A percentile compares a stretch with the other conserved stretches of the same genome.
These are phyloP conservation scores for Lentinus tigrinus DNA, from an alignment of 768 basidiomycete species.

Conservation along the genomic window DNA sequence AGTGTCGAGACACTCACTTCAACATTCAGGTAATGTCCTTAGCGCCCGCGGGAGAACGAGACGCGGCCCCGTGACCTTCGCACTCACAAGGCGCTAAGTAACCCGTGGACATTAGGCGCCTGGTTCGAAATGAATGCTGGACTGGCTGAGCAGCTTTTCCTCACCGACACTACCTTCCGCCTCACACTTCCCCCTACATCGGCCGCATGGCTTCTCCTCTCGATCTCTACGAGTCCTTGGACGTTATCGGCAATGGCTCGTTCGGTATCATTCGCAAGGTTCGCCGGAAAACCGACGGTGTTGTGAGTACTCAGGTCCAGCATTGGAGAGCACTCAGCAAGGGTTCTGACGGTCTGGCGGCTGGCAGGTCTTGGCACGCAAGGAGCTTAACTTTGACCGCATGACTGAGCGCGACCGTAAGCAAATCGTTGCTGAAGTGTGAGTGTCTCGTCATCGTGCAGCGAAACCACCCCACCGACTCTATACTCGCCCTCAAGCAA, in stretches of 20 bases:
- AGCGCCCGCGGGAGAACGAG: no score
- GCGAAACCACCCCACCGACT: neutral
- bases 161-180: constrained; percentile 9
- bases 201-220: constrained; percentile 41
- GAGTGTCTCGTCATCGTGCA: constrained; percentile 32
- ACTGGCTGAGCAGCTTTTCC: neutral
- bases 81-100: constrained; percentile 1
- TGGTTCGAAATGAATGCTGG: constrained; percentile 9
- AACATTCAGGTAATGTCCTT: no score
- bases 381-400: constrained; percentile 96
- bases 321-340: neutral
- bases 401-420: constrained; percentile 96
- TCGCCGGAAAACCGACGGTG: constrained; percentile 75
- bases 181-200: neutral
- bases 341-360: constrained; percentile 1
- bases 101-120: constrained; percentile 8
- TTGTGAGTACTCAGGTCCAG: constrained; percentile 48
- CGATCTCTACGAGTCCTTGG: constrained; percentile 82
- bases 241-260: constrained; percentile 94
- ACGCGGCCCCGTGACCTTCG: constrained; percentile 11
- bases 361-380: constrained; percentile 75
- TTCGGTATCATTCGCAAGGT: constrained; percentile 99
- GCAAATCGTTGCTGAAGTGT: constrained; percentile 99
- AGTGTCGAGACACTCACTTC: no score
- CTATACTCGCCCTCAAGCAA: constrained; percentile 51